phyloP scores from a whole-genome alignment of 495 filamentous ascomycete genomes.

The Rusavskia elegans region DNA sequence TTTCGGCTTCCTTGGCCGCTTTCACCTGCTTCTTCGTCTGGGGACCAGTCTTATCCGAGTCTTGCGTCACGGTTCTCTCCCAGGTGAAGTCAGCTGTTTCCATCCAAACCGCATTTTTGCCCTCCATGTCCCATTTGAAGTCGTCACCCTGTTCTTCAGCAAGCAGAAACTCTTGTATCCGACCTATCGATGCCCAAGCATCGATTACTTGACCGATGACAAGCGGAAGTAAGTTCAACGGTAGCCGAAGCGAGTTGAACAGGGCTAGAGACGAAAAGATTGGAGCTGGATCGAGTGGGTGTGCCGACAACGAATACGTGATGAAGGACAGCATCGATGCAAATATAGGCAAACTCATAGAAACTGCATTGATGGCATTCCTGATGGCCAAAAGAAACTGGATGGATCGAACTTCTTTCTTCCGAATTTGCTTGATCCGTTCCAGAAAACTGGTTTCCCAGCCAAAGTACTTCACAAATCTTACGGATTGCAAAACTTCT shows the following conservation, averaged over 20 bases:
- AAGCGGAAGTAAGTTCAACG: constrained; percentile 72
- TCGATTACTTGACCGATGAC: constrained; percentile 82
- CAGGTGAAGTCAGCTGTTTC: constrained; percentile 74
- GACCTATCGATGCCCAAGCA: constrained; percentile 66
- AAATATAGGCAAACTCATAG: constrained; percentile 69
- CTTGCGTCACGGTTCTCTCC: constrained; percentile 60
- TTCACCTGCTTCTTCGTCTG: constrained; percentile 29
- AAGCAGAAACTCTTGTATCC: constrained; percentile 74
- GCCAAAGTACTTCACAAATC: constrained; percentile 92
- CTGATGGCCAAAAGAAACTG: constrained; percentile 67
- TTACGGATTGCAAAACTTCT: constrained; percentile 77
- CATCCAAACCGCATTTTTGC: constrained; percentile 54
- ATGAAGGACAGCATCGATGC: constrained; percentile 94
- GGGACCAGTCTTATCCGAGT: constrained; percentile 23
- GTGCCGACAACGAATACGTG: constrained; percentile 66
- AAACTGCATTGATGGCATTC: constrained; percentile 69
- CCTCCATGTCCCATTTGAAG: constrained; percentile 42
- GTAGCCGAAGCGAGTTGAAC: constrained; percentile 82
- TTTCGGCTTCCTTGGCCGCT: constrained; percentile 16
- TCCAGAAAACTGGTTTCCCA: constrained; percentile 80
- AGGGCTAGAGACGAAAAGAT: constrained; percentile 87
- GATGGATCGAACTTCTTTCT: constrained; percentile 58
- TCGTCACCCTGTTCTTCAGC: constrained; percentile 76
- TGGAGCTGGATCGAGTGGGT: constrained; percentile 52
- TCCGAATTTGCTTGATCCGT: constrained; percentile 56